These are phyloP conservation scores for Aspergillus fructus DNA, from an alignment of 2,329 filamentous ascomycete genomes.

Conservation along the genomic window DNA sequence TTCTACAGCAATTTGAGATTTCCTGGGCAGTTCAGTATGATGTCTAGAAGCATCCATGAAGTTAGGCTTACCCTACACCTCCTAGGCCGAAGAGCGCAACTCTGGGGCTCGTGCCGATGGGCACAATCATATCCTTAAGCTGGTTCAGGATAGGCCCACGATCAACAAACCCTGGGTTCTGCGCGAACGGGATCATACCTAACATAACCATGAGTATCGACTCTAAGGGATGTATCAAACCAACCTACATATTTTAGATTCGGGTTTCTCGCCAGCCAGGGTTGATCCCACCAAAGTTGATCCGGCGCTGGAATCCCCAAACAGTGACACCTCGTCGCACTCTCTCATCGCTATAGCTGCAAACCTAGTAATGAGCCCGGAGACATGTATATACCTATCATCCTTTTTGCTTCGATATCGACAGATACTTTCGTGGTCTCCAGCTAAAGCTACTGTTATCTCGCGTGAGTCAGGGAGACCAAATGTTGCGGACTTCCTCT, in stretches of 20 bases:
- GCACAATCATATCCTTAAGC: constrained; percentile 3
- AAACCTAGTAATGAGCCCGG: constrained; percentile 7
- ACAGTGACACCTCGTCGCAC: background rate
- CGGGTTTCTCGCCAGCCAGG: background rate
- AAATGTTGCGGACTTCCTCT: constrained; percentile 21
- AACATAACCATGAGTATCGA: background rate
- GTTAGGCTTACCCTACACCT: constrained; percentile 11
- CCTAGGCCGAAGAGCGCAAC: constrained; percentile 15
- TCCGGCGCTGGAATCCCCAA: background rate
- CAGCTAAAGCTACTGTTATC: constrained; percentile 16
- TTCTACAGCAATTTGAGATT: constrained; percentile 18
- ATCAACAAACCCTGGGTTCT: constrained; percentile 12
- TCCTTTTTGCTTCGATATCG: constrained; percentile 16
- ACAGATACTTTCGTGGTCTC: constrained; percentile 22
- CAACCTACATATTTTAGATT: background rate
- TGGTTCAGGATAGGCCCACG: constrained; percentile 2
- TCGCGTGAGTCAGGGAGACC: constrained; percentile 20
- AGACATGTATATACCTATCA: constrained; percentile 15
- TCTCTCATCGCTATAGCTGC: constrained; percentile 5
- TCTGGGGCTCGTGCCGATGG: constrained; percentile 3
- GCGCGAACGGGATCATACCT: constrained; percentile 14
- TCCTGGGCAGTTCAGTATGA: constrained; percentile 2
- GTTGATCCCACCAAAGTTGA: background rate
- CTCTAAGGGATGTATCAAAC: background rate
- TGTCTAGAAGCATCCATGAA: too few species aligned